Conservation (phyloP, 2,329 filamentous ascomycete species). For the Mariannaea sp. region DNA sequence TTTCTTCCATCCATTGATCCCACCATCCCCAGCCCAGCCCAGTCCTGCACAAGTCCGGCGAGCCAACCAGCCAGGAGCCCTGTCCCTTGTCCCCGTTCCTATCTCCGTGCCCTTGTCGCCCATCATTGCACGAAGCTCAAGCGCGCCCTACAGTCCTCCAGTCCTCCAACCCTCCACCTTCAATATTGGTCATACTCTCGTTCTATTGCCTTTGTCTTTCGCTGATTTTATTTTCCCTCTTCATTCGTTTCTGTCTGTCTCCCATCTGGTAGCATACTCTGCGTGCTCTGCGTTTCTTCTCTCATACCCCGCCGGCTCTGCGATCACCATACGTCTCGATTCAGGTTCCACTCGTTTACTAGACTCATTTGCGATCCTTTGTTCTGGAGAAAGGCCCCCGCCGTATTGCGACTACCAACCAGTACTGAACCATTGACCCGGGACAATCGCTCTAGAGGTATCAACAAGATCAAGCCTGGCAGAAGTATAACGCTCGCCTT, state of each 20-base stretch:
- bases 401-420: constrained; percentile 1
- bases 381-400: too few relatives aligned
- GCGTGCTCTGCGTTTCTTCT: neutral
- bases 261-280: neutral
- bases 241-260: neutral
- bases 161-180: neutral
- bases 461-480: too few relatives aligned
- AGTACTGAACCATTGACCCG: too few relatives aligned
- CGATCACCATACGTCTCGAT: neutral
- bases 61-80: neutral
- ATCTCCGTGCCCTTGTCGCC: neutral
- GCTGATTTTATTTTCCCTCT: neutral
- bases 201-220: neutral
- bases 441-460: too few relatives aligned
- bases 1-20: too few relatives aligned
- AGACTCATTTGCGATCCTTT: neutral
- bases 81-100: neutral
- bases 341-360: neutral
- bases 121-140: neutral
- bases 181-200: neutral
- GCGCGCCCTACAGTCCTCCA: neutral
- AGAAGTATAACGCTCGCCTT: too few relatives aligned
- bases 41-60: neutral
- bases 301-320: neutral
- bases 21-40: neutral